Conservation (phyloP, 805 yeast species). For the Hanseniaspora occidentalis region DNA sequence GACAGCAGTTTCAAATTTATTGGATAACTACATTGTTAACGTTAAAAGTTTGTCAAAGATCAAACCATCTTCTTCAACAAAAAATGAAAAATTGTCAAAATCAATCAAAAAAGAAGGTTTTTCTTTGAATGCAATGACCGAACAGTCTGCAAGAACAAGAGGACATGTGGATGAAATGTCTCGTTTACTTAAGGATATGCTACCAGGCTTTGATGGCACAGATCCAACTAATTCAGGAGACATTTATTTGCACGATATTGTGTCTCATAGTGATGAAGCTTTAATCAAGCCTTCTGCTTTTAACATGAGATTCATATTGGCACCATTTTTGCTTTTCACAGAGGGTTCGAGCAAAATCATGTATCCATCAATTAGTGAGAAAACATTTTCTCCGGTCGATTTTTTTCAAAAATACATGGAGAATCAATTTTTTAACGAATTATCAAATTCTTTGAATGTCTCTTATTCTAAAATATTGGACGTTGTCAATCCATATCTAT, state of each 20-base stretch:
- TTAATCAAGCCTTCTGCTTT: conserved; percentile 59
- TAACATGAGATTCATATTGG: conserved; percentile 70
- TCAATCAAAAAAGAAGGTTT: conserved; percentile 10
- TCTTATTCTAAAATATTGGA: conserved; percentile 35
- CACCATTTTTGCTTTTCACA: conserved; percentile 55
- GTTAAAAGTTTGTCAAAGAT: no score
- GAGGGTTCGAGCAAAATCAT: conserved; percentile 41
- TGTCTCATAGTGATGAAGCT: conserved; percentile 45
- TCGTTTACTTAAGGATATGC: conserved; percentile 41
- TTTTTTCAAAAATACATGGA: conserved; percentile 59
- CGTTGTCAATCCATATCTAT: conserved; percentile 23
- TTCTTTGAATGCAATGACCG: conserved; percentile 18
- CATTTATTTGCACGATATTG: conserved; percentile 48
- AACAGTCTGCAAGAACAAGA: conserved; percentile 14
- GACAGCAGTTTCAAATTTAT: conserved; percentile 29
- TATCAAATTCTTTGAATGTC: conserved; percentile 40
- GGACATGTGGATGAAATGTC: conserved; percentile 32
- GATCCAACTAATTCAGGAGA: conserved; percentile 24
- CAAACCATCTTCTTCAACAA: no score
- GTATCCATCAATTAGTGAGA: conserved; percentile 17
- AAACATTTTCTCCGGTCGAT: conserved; percentile 22
- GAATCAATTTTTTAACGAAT: conserved; percentile 46
- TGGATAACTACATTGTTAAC: conserved; percentile 6
- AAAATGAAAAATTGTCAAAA: conserved; percentile 6
- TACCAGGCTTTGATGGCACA: conserved; percentile 50